Percentiles rank a stretch among this genome's conserved stretches.
Conservation (phyloP, 108 stramenopile genomes). For the Cyclotella baltica region DNA sequence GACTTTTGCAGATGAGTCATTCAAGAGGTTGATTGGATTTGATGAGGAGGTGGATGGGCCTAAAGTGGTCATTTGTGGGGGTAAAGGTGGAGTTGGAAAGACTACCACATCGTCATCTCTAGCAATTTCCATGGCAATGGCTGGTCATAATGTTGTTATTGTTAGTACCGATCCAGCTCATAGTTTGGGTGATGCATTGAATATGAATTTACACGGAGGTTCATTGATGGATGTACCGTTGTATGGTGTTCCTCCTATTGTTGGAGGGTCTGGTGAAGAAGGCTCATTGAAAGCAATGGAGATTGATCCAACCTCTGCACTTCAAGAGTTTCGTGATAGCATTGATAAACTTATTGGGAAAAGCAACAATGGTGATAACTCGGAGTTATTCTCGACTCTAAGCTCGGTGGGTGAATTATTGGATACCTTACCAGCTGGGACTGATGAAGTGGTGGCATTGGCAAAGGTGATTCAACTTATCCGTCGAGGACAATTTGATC, state of each 20-base stretch:
- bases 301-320: slow-evolving; percentile 79
- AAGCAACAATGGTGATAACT: slow-evolving; percentile 30
- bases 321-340: slow-evolving; percentile 77
- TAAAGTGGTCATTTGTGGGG: slow-evolving; percentile 87
- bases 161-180: slow-evolving; percentile 98
- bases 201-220: slow-evolving; percentile 78
- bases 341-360: slow-evolving; percentile 79
- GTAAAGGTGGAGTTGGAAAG: slow-evolving; percentile 90
- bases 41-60: slow-evolving; percentile 64
- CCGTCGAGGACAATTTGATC: slow-evolving; percentile 86
- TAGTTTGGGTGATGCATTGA: slow-evolving; percentile 94
- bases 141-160: slow-evolving; percentile 87
- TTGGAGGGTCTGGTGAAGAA: slow-evolving; percentile 23
- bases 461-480: slow-evolving; percentile 90
- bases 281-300: slow-evolving; percentile 87
- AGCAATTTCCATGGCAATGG: slow-evolving; percentile 86
- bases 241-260: slow-evolving; percentile 68
- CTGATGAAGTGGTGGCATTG: slow-evolving; percentile 93
- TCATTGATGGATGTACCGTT: slow-evolving; percentile 72
- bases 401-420: slow-evolving; percentile 78
- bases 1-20: slow-evolving; percentile 63
- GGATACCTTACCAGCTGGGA: slow-evolving; percentile 92
- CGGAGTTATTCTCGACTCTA: slow-evolving; percentile 67
- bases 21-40: slow-evolving; percentile 54
- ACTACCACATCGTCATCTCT: slow-evolving; percentile 89